phyloP scores from a whole-genome alignment of 2,329 filamentous ascomycete species.

The Colletotrichum tropicicola region DNA sequence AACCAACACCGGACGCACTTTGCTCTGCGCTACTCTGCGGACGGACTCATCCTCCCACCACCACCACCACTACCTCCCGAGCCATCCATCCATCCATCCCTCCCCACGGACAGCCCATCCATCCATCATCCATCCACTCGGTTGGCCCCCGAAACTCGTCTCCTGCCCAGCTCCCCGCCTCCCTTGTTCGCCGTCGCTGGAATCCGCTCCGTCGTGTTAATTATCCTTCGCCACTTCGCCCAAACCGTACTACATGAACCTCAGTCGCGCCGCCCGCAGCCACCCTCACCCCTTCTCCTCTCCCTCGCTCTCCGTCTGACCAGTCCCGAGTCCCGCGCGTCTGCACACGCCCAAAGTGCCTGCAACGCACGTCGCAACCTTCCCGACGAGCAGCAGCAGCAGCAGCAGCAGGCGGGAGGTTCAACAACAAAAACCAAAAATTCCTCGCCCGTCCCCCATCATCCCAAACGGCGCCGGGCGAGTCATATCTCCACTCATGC shows the following conservation, averaged over 20 bases:
- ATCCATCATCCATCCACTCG: slow-evolving; percentile 5
- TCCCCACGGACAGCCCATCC: background rate
- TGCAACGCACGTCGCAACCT: background rate
- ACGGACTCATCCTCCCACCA: slow-evolving; percentile 6
- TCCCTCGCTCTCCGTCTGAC: slow-evolving; percentile 11
- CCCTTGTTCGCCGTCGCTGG: slow-evolving; percentile 7
- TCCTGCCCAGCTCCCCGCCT: background rate
- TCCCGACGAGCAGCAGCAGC: background rate
- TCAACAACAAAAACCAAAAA: background rate
- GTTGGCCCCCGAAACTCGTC: slow-evolving; percentile 14
- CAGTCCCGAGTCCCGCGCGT: slow-evolving; percentile 4
- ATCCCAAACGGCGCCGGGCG: slow-evolving; percentile 16
- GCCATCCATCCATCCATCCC: background rate
- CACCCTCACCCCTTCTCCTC: slow-evolving; percentile 11
- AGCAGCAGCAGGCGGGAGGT: background rate
- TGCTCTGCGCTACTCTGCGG: background rate
- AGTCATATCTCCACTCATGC: slow-evolving; percentile 28
- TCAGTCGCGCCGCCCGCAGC: slow-evolving; percentile 25
- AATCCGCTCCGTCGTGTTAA: slow-evolving; percentile 1
- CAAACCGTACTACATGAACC: slow-evolving; percentile 26
- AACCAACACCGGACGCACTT: slow-evolving; percentile 4
- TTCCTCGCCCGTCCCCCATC: background rate
- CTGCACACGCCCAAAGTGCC: background rate
- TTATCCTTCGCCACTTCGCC: slow-evolving; percentile 25
- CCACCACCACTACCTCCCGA: background rate